phyloP scores from a whole-genome alignment of 148 eudicot genomes.

The Amaranthus hypochondriacus region DNA sequence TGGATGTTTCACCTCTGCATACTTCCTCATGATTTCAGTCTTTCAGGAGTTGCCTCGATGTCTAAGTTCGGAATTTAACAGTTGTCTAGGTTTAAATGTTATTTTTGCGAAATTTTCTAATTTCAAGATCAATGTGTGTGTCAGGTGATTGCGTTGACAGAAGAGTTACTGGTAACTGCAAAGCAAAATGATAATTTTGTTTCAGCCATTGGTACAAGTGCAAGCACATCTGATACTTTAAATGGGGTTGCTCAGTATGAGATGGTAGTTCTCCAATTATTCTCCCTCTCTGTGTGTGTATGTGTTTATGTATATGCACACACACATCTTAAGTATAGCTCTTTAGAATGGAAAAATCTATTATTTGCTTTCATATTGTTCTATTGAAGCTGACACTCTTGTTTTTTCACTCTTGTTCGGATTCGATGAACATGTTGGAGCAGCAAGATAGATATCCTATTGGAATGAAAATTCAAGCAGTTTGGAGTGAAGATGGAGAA shows the following conservation, averaged over 20 bases:
- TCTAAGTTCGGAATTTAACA: constrained; percentile 46
- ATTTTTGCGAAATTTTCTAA: constrained; percentile 14
- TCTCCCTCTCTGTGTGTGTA: not conserved
- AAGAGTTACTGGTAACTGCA: constrained; percentile 88
- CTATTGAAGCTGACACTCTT: not conserved
- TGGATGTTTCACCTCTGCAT: constrained; percentile 63
- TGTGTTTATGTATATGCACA: not conserved
- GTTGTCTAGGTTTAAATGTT: constrained; percentile 18
- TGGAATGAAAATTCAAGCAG: constrained; percentile 89
- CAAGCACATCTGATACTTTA: constrained; percentile 43
- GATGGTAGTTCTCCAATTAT: constrained; percentile 31
- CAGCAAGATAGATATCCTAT: constrained; percentile 57
- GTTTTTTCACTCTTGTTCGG: constrained; percentile 30
- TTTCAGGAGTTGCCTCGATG: constrained; percentile 61
- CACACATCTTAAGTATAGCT: too few relatives aligned
- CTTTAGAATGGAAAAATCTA: too few relatives aligned
- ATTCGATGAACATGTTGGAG: constrained; percentile 28
- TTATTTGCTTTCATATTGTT: not conserved
- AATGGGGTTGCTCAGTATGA: constrained; percentile 33
- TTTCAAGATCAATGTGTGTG: constrained; percentile 16
- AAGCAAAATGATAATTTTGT: constrained; percentile 62
- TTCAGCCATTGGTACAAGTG: constrained; percentile 35
- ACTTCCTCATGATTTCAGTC: constrained; percentile 67
- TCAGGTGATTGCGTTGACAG: constrained; percentile 91
- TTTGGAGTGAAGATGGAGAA: constrained; percentile 97